Evolutionary conservation across 768 basidiomycete genomes (phyloP).

Genomic region (Leccinum longicurvipes): DNA sequence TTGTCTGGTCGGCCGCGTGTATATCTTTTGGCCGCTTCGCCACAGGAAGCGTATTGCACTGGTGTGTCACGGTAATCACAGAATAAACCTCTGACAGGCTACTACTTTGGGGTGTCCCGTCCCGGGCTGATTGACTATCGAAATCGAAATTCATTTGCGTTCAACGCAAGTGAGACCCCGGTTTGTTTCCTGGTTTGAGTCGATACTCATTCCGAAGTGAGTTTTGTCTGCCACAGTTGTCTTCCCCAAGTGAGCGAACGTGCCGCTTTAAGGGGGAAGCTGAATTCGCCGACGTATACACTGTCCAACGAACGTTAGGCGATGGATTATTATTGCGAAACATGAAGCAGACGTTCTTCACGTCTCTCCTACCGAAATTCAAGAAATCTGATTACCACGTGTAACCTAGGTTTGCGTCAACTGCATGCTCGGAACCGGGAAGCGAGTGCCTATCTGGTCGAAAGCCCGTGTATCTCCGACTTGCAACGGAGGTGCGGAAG

Average conservation of each 20-base stretch:
- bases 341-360: no score
- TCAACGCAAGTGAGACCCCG: no score
- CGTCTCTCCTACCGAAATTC: neutral
- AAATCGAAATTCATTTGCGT: no score
- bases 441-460: neutral
- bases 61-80: neutral
- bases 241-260: neutral
- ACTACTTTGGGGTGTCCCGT: no score
- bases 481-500: neutral
- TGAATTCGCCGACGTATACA: neutral
- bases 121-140: no score
- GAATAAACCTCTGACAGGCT: neutral
- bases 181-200: no score
- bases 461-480: neutral
- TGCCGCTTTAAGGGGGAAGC: neutral
- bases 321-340: no score
- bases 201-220: no score
- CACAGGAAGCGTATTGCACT: neutral
- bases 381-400: neutral
- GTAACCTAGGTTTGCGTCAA: neutral
- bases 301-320: neutral
- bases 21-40: neutral
- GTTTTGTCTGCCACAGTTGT: no score
- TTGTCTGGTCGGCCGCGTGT: neutral
- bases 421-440: neutral